Evolutionary conservation across 169 alveolate species (phyloP), one percentile per base, ranked within the genome.

Genomic region (Plasmodium falciparum): DNA sequence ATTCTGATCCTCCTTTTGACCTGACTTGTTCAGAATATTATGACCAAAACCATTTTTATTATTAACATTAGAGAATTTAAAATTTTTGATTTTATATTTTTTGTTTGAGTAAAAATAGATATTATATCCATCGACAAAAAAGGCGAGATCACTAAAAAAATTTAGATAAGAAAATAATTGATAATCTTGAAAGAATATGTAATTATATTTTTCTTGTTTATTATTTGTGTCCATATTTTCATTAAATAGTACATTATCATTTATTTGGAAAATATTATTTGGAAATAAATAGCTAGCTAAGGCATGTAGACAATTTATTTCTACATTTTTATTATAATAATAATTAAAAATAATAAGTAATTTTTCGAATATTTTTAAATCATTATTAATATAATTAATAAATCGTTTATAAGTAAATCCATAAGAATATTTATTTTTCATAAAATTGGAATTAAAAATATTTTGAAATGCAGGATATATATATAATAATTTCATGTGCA

Each of bases 221-320:
- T 22, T 33, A 22, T 69, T 17, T 13, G 20, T 11, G 1, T 83
- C 61, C 17, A 22, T 9, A 15, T 29, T 20, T 20, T 33, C 29
- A 52, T 83, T 83, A 83, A 54, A 83, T 24, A 83, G 47, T 17
- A 83, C 83, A 7, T 58, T 49, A 45, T 69, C 74, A 7, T 4
- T 39, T 49, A 83, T 33, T 9, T 43, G 9, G n/a, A 11, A 70
- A 11, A 59, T 54, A 39, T 83, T 83, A 66, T 83, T 83, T 9
- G 91, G 91, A 62, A 56, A 83, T 43, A 62, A 17, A 24, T 69
- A 83, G 73, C 91, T 83, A 69, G 85, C 91, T 67, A 83, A 54
- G 5, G 74, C 15, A n/a, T 83, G 76, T n/a, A 83, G 65, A 56
- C 85, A 83, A 45, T 49, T 43, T 15, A 70, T 54, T 83, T 83